Evolutionary conservation across 2,329 filamentous ascomycete genomes (phyloP), one percentile per base, ranked within the genome.

Genomic region (Penicillium sp.): DNA sequence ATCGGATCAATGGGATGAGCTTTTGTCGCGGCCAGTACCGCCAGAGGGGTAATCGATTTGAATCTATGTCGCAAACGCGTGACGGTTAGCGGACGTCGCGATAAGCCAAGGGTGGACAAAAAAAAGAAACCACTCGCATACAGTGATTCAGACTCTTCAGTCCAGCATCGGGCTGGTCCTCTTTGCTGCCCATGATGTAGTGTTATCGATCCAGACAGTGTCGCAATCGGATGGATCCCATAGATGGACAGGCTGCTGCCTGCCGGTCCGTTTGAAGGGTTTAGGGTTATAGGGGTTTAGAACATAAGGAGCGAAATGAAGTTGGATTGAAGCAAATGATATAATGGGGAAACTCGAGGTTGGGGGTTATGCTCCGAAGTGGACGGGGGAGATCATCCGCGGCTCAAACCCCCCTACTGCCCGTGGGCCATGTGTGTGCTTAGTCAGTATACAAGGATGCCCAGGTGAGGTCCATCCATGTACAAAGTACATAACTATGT

Each of bases 1-100:
- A 93, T 73, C 94, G 88, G 56, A 97, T 87, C 58, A 97, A 82
- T 61, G 93, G 93, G 58, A 99, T 87, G 58, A 93, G 81, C 67
- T 80, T 81, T 74, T 96, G 89, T 73, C 94, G 91, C 66, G 96
- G 78, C 61, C 81, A 80, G 79, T 97, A 96, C 69, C 94, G 88
- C 94, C 94, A 97, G 83, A 77, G 76, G 54, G 94, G 93, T 58
- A 99, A 86, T 65, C 87, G 87, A 73, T 86, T 85, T 71, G 89
- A 91, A 77, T 96, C 92, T 96, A 70, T 57, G 33, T 49, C 54
- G 54, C 49, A 46, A 57, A 50, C 37, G 42, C 46, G 35, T 29
- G 23, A 19, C 9, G 33, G 59, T 68, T 58, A 71, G 57, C 50
- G 41, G 12, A 50, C 23, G 54, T 35, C 33, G 3, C 23, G 19